Evolutionary conservation across 2,329 filamentous ascomycete species (phyloP).

Genomic region (Herpotrichia juniperi): DNA sequence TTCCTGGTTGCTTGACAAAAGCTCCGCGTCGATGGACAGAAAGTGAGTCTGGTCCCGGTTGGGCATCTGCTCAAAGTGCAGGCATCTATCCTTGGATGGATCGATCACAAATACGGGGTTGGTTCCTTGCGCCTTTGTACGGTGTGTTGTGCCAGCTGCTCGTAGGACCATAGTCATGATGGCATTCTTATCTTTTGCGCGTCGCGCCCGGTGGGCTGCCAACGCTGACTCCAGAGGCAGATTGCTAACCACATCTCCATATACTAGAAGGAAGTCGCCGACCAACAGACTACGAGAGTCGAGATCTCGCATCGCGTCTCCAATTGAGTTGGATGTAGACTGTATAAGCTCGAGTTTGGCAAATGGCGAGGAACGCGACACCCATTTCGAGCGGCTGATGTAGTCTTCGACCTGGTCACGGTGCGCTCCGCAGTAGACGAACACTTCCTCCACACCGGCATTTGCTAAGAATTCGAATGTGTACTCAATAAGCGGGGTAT

Average conservation of each 20-base stretch:
- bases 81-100: constrained; percentile 75
- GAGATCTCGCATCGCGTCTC: constrained; percentile 92
- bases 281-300: constrained; percentile 84
- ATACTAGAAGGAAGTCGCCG: constrained; percentile 90
- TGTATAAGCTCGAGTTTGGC: constrained; percentile 82
- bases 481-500: constrained; percentile 95
- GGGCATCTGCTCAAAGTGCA: constrained; percentile 93
- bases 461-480: constrained; percentile 95
- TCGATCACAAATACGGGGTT: constrained; percentile 89
- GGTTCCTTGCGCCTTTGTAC: constrained; percentile 76
- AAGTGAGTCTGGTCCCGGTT: constrained; percentile 69
- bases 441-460: constrained; percentile 93
- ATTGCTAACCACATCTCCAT: constrained; percentile 92
- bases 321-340: constrained; percentile 84
- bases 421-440: constrained; percentile 88
- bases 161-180: constrained; percentile 97
- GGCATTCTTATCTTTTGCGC: constrained; percentile 85
- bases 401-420: constrained; percentile 87
- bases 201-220: constrained; percentile 77
- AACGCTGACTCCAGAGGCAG: constrained; percentile 81
- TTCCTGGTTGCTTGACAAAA: constrained; percentile 76
- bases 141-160: constrained; percentile 74
- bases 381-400: constrained; percentile 79
- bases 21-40: constrained; percentile 75
- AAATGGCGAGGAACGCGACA: constrained; percentile 77